Evolutionary conservation across 176 grass and related monocot species (phyloP).

Genomic region (Cenchrus fungigraminus): DNA sequence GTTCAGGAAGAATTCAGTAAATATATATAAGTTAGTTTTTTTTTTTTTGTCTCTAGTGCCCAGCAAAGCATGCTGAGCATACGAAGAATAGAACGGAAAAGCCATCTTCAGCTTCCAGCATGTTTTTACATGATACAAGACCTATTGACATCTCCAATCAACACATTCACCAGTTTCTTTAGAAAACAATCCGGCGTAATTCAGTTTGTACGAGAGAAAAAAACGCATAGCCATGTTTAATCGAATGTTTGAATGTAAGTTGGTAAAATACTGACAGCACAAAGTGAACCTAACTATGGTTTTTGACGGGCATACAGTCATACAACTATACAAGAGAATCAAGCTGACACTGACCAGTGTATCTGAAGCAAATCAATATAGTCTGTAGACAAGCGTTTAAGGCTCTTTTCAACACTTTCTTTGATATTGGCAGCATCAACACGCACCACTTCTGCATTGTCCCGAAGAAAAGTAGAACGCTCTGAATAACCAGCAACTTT

Average conservation of each 20-base stretch:
- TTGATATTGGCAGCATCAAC: constrained; percentile 86
- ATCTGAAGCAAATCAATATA: constrained; percentile 98
- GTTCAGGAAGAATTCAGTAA: neutral
- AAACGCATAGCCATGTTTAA: neutral
- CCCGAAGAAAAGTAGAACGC: constrained; percentile 55
- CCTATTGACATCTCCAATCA: neutral
- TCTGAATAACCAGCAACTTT: constrained; percentile 92
- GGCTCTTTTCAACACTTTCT: constrained; percentile 89
- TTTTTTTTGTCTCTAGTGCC: neutral
- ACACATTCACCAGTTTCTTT: neutral
- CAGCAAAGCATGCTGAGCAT: neutral
- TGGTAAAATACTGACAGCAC: constrained; percentile 5
- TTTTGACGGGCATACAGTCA: neutral
- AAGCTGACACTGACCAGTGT: constrained; percentile 68
- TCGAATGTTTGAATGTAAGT: neutral
- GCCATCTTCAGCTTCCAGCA: neutral
- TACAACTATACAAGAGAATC: neutral
- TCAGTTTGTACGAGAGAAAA: neutral
- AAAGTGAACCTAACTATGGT: constrained; percentile 10
- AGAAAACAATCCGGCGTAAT: neutral
- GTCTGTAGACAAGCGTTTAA: constrained; percentile 86
- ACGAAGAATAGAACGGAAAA: constrained; percentile 8
- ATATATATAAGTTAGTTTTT: neutral
- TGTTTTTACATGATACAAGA: constrained; percentile 4
- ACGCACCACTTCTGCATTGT: constrained; percentile 58